Evolutionary conservation across 2,329 filamentous ascomycete species (phyloP), one percentile per base, ranked within the genome.

Genomic region (Exutisphaerella laricina): DNA sequence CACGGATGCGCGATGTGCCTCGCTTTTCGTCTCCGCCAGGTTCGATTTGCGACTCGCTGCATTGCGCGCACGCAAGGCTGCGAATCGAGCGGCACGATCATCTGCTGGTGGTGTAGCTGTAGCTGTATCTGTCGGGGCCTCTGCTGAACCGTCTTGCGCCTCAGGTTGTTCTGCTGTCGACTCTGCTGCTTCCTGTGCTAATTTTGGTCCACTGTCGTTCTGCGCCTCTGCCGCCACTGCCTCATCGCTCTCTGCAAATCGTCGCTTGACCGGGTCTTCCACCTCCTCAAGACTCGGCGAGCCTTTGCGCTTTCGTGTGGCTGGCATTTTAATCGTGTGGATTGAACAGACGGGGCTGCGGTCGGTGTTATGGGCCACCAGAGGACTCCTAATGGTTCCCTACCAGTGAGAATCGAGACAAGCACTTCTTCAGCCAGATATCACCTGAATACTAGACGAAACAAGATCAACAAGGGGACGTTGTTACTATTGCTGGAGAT

Each of bases 1-100:
- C 18, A 82, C 81, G 3, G 84, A 78, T 38, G 88, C 73, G 30
- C 88, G 82, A 59, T 89, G 84, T 12, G 86, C 84, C 69, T 95
- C 89, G 36, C 81, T 80, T 21, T 84, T 84, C 5, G 87, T 88
- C 64, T 89, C 89, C 62, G 88, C 84, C 51, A 94, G 70, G 60
- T 95, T 97, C 49, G 45, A 75, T 72, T 72, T 88, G 81, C 70
- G 70, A 21, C 61, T 66, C n/a, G 58, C 51, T 32, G 59, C 63
- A 58, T 70, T 69, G 57, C 88, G 84, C 18, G 85, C 85, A 67
- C 94, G 82, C 12, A 96, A 79, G 3, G 86, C 84, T 63, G 88
- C 89, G 73, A 96, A 96, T 52, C 86, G 82, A 37, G 86, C 85
- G 66, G 58, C 71, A 43, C 88, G 80, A 42, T 89, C 84, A 55